Evolutionary conservation across 2,329 filamentous ascomycete species (phyloP).

Genomic region (Boeremia exigua): DNA sequence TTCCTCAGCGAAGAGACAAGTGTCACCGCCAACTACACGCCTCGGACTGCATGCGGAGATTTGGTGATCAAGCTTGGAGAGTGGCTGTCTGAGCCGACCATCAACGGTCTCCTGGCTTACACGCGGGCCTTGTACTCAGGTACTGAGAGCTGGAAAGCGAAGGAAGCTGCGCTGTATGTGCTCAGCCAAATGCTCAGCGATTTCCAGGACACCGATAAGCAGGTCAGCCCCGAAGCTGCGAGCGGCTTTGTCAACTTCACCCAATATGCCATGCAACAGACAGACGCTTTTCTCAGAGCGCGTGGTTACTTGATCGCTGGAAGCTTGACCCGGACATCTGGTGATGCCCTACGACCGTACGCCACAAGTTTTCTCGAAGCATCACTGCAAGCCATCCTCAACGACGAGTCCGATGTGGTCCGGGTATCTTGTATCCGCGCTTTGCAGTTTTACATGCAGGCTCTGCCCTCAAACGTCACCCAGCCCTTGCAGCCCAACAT

Average conservation of each 20-base stretch:
- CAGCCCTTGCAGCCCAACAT: conserved; percentile 66
- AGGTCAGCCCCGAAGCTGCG: conserved; percentile 71
- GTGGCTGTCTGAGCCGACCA: conserved; percentile 77
- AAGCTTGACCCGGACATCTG: conserved; percentile 73
- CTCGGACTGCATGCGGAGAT: conserved; percentile 89
- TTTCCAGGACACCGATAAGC: conserved; percentile 77
- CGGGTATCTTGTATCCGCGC: conserved; percentile 91
- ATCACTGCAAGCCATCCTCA: conserved; percentile 75
- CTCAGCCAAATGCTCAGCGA: conserved; percentile 85
- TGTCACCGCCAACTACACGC: conserved; percentile 94
- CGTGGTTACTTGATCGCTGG: conserved; percentile 88
- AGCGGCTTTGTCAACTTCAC: conserved; percentile 81
- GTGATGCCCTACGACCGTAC: conserved; percentile 58
- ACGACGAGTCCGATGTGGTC: conserved; percentile 83
- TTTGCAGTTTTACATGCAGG: conserved; percentile 70
- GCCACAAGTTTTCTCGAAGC: conserved; percentile 72
- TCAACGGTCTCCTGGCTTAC: conserved; percentile 80
- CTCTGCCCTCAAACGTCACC: conserved; percentile 58
- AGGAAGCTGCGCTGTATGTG: conserved; percentile 83
- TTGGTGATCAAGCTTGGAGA: conserved; percentile 91
- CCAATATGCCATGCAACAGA: conserved; percentile 73
- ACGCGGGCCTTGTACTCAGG: conserved; percentile 74
- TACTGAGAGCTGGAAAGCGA: conserved; percentile 64
- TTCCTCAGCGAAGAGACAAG: conserved; percentile 95
- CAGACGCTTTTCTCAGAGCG: conserved; percentile 80